phyloP scores from a whole-genome alignment of 257 asterid species.

The Apocynum venetum region DNA sequence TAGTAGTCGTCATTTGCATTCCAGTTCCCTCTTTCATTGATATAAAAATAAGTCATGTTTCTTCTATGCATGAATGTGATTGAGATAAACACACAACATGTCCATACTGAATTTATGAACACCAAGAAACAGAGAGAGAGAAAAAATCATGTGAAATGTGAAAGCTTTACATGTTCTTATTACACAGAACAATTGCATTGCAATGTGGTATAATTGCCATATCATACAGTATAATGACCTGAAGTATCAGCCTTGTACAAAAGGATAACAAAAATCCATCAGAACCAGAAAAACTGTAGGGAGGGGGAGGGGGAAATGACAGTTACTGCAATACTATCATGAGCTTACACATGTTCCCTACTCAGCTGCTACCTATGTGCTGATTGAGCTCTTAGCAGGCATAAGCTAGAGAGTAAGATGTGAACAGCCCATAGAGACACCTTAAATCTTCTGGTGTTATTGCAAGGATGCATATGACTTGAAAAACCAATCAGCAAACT shows the following conservation, averaged over 20 bases:
- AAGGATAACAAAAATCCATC: not conserved
- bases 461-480: constrained; percentile 3
- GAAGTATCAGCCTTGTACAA: no score
- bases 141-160: not conserved
- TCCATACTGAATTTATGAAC: not conserved
- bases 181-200: not conserved
- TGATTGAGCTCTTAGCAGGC: not conserved
- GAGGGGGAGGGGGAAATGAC: not conserved
- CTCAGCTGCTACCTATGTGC: not conserved
- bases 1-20: not conserved
- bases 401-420: not conserved
- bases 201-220: not conserved
- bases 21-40: not conserved
- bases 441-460: not conserved
- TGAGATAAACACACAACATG: not conserved
- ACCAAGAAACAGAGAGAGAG: not conserved
- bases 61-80: not conserved
- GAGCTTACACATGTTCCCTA: not conserved
- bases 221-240: not conserved
- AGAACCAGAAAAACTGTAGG: not conserved
- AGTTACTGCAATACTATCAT: not conserved
- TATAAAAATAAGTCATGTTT: not conserved
- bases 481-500: not conserved
- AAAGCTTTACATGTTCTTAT: not conserved
- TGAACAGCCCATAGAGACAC: not conserved